Base-by-base conservation (phyloP, 805 yeast genomes). In the Zygoascus flipseniorum region DNA sequence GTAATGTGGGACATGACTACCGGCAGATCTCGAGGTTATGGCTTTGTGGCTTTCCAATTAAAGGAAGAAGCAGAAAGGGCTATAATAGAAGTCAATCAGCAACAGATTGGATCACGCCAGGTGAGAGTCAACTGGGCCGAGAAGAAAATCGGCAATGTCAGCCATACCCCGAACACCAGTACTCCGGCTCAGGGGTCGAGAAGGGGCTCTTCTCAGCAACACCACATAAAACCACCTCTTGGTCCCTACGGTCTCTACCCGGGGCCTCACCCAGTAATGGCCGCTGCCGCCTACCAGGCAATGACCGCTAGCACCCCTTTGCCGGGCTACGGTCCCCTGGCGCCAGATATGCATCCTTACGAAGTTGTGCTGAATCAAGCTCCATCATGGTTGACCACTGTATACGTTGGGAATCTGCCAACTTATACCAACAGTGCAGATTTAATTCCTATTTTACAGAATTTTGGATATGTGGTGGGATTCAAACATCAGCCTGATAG, bases 1-100 rank as follows among this genome's bases (percentile, higher is more conserved):
- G 96, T 89, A 32, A 89, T 89, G 96, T 89, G 97, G 96, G 96
- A 89, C 67, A 87, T 88, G 95, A 90, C 86, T 67, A 85, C 93
- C 26, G 93, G 95, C 44, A 76, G 96, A 65, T 87, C 95, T 2
- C 53, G 96, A 70, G 95, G 96, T 39, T 89, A 89, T 65, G 96
- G 97, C 1, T 89, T 89, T 68, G 93, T 88, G 11, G 83, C 92
- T 1, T 89, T 89, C 63, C 68, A 72, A 28, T 78, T 76, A 26
- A 79, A 76, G 57, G 69, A 72, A 18, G 92, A 87, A 58, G 96
- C 96, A 1, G 88, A 85, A 61, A 68, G 67, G 50, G 95, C 95
- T 31, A 72, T 87, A 58, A 76, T 76, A 53, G 69, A 82, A 31
- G 86, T 84, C 88, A 85, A 85, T 66, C 95, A 95, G 49, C 77